Percentiles rank a stretch among this genome's conserved stretches.
Evolutionary conservation across 257 asterid genomes (phyloP).

Genomic region (Plantago ovata): DNA sequence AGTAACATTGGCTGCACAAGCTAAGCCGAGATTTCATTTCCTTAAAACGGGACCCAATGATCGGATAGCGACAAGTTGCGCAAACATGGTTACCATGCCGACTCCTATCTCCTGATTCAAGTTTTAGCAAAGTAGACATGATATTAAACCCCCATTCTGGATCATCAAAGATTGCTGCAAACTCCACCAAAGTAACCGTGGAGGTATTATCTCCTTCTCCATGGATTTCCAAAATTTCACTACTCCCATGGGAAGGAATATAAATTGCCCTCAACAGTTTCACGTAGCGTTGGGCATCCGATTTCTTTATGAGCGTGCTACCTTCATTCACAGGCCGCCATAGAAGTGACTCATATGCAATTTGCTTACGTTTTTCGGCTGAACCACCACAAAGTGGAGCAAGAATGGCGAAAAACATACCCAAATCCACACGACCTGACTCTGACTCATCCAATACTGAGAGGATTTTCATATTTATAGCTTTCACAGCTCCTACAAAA

Average conservation of each 20-base stretch:
- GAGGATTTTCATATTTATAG: conserved; percentile 85
- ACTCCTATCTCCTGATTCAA: conserved; percentile 80
- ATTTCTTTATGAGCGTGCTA: conserved; percentile 52
- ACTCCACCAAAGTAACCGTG: conserved; percentile 53
- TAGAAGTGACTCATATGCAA: conserved; percentile 76
- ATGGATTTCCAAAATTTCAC: conserved; percentile 77
- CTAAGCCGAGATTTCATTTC: conserved; percentile 75
- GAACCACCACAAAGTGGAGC: conserved; percentile 90
- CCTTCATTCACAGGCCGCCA: conserved; percentile 95
- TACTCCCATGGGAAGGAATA: conserved; percentile 72
- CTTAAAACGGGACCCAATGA: conserved; percentile 89
- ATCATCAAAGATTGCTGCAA: conserved; percentile 78
- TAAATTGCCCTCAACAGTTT: conserved; percentile 76
- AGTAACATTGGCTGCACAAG: conserved; percentile 80
- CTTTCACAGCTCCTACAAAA: conserved; percentile 87
- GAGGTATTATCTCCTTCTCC: conserved; percentile 58
- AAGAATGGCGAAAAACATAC: conserved; percentile 80
- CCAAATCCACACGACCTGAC: conserved; percentile 84
- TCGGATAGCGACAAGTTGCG: conserved; percentile 77
- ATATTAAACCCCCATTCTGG: conserved; percentile 90
- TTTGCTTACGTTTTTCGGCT: conserved; percentile 69
- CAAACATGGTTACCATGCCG: conserved; percentile 90
- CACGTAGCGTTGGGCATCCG: conserved; percentile 69
- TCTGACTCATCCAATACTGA: conserved; percentile 77
- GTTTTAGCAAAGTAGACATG: conserved; percentile 65